Percentiles rank a stretch among this genome's conserved stretches.
Conservation (phyloP, 2,329 filamentous ascomycete genomes). For the Fragosphaeria purpurea region DNA sequence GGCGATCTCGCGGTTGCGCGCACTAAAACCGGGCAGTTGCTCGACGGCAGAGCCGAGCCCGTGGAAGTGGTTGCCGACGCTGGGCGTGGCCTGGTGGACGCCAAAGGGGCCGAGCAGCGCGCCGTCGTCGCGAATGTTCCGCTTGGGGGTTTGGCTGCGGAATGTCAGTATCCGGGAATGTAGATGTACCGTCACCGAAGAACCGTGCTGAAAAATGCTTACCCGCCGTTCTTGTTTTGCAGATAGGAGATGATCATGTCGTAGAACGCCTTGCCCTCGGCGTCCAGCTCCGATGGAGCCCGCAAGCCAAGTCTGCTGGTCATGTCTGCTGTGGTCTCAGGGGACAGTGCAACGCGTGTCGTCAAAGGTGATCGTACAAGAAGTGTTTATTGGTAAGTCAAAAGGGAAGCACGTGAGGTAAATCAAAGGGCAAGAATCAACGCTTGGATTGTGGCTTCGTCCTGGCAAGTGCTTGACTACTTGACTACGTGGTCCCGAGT, state of each 20-base stretch:
- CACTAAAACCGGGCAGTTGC: neutral
- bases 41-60: neutral
- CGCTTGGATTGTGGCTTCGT: too few relatives aligned
- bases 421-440: too few relatives aligned
- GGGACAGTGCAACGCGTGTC: too few relatives aligned
- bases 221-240: neutral
- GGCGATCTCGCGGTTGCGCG: neutral
- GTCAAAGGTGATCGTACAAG: too few relatives aligned
- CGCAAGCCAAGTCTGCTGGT: neutral
- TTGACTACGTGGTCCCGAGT: too few relatives aligned
- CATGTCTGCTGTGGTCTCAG: neutral
- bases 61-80: neutral
- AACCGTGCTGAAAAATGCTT: too few relatives aligned
- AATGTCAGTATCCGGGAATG: too few relatives aligned
- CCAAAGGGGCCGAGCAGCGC: neutral
- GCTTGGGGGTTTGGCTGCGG: neutral
- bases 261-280: neutral
- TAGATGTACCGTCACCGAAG: too few relatives aligned
- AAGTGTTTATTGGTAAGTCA: too few relatives aligned
- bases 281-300: neutral
- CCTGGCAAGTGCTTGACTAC: too few relatives aligned
- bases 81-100: neutral
- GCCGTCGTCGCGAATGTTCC: neutral
- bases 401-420: too few relatives aligned
- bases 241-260: neutral